phyloP scores from a whole-genome alignment of 2,329 filamentous ascomycete genomes.

The Epichloe uncinata region DNA sequence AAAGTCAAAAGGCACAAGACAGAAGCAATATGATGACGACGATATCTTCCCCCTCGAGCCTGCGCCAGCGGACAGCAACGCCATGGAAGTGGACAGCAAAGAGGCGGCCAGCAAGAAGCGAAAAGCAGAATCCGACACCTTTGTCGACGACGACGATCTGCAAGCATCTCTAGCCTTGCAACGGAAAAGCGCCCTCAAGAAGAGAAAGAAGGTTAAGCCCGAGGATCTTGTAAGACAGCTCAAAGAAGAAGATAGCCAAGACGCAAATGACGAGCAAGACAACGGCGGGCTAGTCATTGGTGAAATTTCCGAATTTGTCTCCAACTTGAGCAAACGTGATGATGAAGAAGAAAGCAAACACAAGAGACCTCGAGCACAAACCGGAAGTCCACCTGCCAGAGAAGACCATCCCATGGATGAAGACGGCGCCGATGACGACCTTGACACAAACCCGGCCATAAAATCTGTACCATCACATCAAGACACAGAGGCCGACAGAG shows the following conservation, averaged over 20 bases:
- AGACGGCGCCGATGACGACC: conserved; percentile 9
- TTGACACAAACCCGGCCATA: conserved; percentile 8
- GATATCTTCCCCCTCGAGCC: conserved; percentile 38
- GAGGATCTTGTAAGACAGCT: conserved; percentile 80
- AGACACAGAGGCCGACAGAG: conserved; percentile 3
- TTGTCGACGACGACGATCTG: conserved; percentile 86
- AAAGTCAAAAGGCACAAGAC: conserved; percentile 63
- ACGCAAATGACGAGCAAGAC: conserved; percentile 24
- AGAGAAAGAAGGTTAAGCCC: conserved; percentile 73
- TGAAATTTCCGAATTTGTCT: conserved; percentile 89
- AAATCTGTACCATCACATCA: conserved; percentile 8
- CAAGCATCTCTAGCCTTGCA: conserved; percentile 78
- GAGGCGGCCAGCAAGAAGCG: conserved; percentile 43
- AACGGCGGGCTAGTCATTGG: conserved; percentile 71
- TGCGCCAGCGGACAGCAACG: conserved; percentile 25
- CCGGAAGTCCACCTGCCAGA: conserved; percentile 15
- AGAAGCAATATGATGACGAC: conserved; percentile 53
- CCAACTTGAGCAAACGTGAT: conserved; percentile 61
- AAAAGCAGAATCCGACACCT: conserved; percentile 50
- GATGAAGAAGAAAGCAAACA: conserved; percentile 41
- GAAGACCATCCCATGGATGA: conserved; percentile 19
- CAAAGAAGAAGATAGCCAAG: conserved; percentile 41
- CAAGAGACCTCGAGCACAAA: conserved; percentile 18
- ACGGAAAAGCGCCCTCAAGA: conserved; percentile 73
- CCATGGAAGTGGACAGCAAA: conserved; percentile 68